phyloP scores from a whole-genome alignment of 768 basidiomycete genomes.

The Podaxis mareebaensis region DNA sequence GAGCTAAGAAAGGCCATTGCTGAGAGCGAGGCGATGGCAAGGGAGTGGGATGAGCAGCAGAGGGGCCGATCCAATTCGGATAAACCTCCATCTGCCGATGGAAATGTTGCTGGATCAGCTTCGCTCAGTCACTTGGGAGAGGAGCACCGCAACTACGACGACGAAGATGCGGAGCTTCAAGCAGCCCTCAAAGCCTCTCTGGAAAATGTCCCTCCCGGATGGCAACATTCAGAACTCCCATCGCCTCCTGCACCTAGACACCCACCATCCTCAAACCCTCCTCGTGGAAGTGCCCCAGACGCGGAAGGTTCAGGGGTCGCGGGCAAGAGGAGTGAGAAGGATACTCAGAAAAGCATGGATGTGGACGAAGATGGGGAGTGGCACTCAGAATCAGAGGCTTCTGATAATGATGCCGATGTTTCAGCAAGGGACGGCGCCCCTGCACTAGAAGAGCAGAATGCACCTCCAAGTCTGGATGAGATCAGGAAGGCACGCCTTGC shows the following conservation, averaged over 20 bases:
- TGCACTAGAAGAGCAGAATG: constrained; percentile 26
- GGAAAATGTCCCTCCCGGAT: constrained; percentile 59
- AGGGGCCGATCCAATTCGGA: background rate
- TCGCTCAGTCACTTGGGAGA: background rate
- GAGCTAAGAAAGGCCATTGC: constrained; percentile 59
- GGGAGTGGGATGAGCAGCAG: constrained; percentile 12
- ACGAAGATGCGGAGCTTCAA: constrained; percentile 86
- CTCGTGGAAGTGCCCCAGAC: background rate
- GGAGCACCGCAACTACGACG: constrained; percentile 63
- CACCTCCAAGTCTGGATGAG: constrained; percentile 59
- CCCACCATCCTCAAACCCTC: background rate
- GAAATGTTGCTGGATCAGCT: background rate
- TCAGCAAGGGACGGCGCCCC: constrained; percentile 18
- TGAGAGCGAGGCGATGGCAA: constrained; percentile 54
- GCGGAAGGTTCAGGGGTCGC: background rate
- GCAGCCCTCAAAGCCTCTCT: constrained; percentile 86
- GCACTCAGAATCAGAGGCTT: constrained; percentile 1
- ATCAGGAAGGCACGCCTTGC: constrained; percentile 64
- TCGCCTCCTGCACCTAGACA: constrained; percentile 14
- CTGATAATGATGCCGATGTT: constrained; percentile 22
- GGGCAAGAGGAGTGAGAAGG: background rate
- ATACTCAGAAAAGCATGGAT: background rate
- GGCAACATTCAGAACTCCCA: constrained; percentile 34
- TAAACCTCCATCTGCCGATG: background rate
- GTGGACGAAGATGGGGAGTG: constrained; percentile 8